phyloP scores from a whole-genome alignment of 2,329 filamentous ascomycete species.

The Salinomyces thailandicus region DNA sequence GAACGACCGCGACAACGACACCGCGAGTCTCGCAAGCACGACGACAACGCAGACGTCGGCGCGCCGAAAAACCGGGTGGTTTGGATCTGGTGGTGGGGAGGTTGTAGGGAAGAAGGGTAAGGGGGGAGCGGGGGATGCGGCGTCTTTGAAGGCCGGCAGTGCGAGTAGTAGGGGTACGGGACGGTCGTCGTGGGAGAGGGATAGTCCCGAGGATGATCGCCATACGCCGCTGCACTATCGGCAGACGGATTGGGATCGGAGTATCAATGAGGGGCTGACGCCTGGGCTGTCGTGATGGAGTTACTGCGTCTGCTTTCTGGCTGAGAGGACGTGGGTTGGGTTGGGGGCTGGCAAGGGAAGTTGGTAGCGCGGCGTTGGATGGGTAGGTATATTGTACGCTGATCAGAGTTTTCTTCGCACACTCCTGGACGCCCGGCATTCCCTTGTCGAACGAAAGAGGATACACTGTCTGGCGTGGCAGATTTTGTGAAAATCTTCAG shows the following conservation, averaged over 20 bases:
- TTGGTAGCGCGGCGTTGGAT: too few species aligned
- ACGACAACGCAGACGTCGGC: constrained; percentile 10
- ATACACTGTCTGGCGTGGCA: too few species aligned
- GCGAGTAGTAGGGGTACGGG: constrained; percentile 13
- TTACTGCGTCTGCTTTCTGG: too few species aligned
- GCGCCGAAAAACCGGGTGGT: constrained; percentile 20
- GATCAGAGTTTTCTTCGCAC: too few species aligned
- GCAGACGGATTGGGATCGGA: constrained; percentile 53
- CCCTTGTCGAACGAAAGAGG: too few species aligned
- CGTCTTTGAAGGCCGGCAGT: constrained; percentile 15
- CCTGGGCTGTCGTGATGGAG: constrained; percentile 58
- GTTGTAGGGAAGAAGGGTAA: too few species aligned
- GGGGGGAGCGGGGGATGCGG: constrained; percentile 13
- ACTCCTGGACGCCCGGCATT: too few species aligned
- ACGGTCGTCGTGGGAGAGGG: constrained; percentile 11
- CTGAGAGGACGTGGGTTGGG: too few species aligned
- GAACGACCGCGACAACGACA: neutral
- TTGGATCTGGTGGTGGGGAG: constrained; percentile 6
- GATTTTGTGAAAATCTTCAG: too few species aligned
- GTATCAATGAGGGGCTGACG: constrained; percentile 70
- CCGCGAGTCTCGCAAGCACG: neutral
- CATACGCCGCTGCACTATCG: constrained; percentile 40
- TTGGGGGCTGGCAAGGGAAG: too few species aligned
- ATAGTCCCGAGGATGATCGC: constrained; percentile 32
- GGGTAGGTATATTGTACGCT: too few species aligned